Base-by-base conservation (phyloP, 345 rosid genomes). In the Eucalyptus lansdowneana region DNA sequence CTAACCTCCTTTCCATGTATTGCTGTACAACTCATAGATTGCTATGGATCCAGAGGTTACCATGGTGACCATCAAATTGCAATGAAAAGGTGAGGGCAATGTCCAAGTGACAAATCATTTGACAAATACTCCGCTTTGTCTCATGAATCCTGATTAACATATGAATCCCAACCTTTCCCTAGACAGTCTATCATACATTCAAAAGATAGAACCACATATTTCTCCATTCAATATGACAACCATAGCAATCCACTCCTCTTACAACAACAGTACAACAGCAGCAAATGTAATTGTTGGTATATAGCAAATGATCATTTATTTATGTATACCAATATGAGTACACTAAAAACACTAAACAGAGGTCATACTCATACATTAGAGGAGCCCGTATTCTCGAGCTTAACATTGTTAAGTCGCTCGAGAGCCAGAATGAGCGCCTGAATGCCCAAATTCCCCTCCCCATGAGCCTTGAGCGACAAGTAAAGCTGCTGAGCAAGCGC, bases 401-500 rank as follows among this genome's bases (percentile, higher is more conserved):
- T 90, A 88, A 95, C 92, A 50, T 96, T 97, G 88, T 96, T 96
- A 88, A 97, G 97, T 87, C 99, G 94, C 93, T 97, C 98, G 3
- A 97, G 94, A 88, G 98, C 91, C 93, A 97, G 94, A 88, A 97
- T 94, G 51, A 97, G 92, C 25, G 99, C 98, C 88, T 95, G 97
- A 76, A 96, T 96, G 4, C 98, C 99, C 65, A 97, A 93, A 92
- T 91, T 87, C 60, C 97, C 99, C 91, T 96, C 96, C 54, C 97
- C 97, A 31, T 96, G 97, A 88, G 99, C 99, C 96, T 95, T 96
- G 21, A 97, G 97, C 21, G 98, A 97, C 93, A 96, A 89, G 90
- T 96, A 97, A 92, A 97, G 97, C 94, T 96, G 99, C 40, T 96
- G 99, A 42, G 98, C 96, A 86, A 97, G 93, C 67, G 98, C 99